These are phyloP conservation scores for Vitis hybrid DNA, from an alignment of 177 flowering plant genomes.

Conservation along the genomic window DNA sequence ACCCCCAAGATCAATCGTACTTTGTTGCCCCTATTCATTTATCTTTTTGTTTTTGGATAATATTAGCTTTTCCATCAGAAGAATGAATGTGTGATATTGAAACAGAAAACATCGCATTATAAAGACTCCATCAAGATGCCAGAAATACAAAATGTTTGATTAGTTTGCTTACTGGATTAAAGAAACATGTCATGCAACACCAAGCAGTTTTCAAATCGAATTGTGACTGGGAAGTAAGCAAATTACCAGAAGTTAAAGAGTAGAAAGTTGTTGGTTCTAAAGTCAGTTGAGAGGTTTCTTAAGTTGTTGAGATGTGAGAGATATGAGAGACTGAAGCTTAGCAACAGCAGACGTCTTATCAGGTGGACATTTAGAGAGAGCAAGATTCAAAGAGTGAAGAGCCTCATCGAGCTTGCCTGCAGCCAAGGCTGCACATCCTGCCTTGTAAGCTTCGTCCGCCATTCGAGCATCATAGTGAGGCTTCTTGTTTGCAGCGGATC, in stretches of 20 bases:
- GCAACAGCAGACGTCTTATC: constrained; percentile 64
- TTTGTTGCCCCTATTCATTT: no score
- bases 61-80: no score
- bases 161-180: no score
- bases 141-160: no score
- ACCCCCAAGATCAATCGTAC: no score
- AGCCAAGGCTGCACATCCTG: constrained; percentile 72
- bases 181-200: no score
- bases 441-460: constrained; percentile 76
- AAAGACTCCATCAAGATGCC: no score
- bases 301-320: constrained; percentile 60
- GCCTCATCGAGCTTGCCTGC: constrained; percentile 71
- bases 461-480: constrained; percentile 44
- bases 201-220: no score
- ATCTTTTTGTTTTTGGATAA: no score
- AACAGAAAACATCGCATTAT: no score
- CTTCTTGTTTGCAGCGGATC: constrained; percentile 1
- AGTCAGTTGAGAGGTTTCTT: constrained; percentile 28
- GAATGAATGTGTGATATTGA: no score
- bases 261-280: neutral
- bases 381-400: constrained; percentile 46
- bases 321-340: constrained; percentile 75
- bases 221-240: neutral
- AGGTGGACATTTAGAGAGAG: constrained; percentile 81
- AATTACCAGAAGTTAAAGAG: neutral